Conservation (phyloP, 495 filamentous ascomycete genomes). For the Penicillium silybi region DNA sequence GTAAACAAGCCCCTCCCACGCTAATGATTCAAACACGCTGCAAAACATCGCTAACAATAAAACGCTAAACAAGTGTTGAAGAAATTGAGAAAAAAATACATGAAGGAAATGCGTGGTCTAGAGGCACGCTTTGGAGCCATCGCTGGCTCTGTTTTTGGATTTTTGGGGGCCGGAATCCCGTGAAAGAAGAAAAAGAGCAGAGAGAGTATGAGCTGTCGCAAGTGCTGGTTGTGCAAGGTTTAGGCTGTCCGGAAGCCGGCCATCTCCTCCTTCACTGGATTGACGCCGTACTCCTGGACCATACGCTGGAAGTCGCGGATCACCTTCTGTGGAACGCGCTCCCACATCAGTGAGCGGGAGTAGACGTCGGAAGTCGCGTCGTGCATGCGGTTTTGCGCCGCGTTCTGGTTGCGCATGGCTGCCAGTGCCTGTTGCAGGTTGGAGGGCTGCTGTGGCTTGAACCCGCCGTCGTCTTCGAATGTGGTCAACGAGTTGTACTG, state of each 20-base stretch:
- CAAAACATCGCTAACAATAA: not conserved
- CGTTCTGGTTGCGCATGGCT: slow-evolving; percentile 65
- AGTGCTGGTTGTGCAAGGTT: not conserved
- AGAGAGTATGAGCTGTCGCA: not conserved
- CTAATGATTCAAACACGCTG: slow-evolving; percentile 5
- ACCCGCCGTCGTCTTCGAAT: slow-evolving; percentile 43
- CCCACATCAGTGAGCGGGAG: slow-evolving; percentile 89
- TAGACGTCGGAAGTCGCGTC: slow-evolving; percentile 65
- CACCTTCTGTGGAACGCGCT: slow-evolving; percentile 85
- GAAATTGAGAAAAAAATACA: not conserved
- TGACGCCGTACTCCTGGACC: slow-evolving; percentile 56
- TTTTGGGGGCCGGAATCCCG: not conserved
- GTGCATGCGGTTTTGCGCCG: slow-evolving; percentile 35
- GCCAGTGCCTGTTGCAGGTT: slow-evolving; percentile 82
- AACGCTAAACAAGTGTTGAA: not conserved
- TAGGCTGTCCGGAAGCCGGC: slow-evolving; percentile 7
- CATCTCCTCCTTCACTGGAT: slow-evolving; percentile 36
- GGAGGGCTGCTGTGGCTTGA: slow-evolving; percentile 43
- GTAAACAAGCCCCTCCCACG: not conserved
- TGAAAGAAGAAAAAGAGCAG: not conserved
- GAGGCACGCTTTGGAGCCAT: not conserved
- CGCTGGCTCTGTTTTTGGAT: not conserved
- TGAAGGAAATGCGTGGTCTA: not conserved
- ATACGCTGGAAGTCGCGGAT: slow-evolving; percentile 89
- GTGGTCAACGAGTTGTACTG: slow-evolving; percentile 86